Percentiles rank a stretch among this genome's conserved stretches.
These are phyloP conservation scores for Ophiostoma perfectum DNA, from an alignment of 2,329 filamentous ascomycete species.

Conservation along the genomic window DNA sequence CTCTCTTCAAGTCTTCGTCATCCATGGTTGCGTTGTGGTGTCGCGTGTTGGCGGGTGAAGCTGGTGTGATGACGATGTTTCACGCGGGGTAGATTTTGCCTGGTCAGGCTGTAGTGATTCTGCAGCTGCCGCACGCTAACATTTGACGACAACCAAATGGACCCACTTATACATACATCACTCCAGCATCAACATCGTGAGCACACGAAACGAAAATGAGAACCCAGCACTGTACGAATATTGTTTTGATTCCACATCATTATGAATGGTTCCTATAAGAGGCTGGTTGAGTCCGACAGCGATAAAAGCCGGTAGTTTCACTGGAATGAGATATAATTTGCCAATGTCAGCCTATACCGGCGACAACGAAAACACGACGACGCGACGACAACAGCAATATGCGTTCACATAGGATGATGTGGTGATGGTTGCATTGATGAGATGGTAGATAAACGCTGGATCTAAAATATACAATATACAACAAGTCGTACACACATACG, in stretches of 20 bases:
- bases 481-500: neutral
- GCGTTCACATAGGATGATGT: neutral
- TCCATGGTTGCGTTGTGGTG: constrained; percentile 31
- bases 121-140: neutral
- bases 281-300: too few species aligned
- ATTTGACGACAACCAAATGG: neutral
- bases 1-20: constrained; percentile 39
- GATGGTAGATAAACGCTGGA: constrained; percentile 6
- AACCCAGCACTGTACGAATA: too few species aligned
- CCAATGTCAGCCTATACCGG: too few species aligned
- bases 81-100: constrained; percentile 11
- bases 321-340: too few species aligned
- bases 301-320: too few species aligned
- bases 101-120: neutral
- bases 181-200: neutral
- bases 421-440: neutral
- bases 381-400: too few species aligned
- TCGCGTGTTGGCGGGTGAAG: constrained; percentile 2
- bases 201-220: too few species aligned
- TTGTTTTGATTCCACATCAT: too few species aligned
- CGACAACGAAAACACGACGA: too few species aligned
- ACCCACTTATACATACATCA: neutral
- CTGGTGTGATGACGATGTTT: neutral
- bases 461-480: constrained; percentile 11
- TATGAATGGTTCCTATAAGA: too few species aligned